Evolutionary conservation across 228 moss, liverwort and hornwort species (phyloP), one percentile per base, ranked within the genome.

Genomic region (Sphagnum fallax): DNA sequence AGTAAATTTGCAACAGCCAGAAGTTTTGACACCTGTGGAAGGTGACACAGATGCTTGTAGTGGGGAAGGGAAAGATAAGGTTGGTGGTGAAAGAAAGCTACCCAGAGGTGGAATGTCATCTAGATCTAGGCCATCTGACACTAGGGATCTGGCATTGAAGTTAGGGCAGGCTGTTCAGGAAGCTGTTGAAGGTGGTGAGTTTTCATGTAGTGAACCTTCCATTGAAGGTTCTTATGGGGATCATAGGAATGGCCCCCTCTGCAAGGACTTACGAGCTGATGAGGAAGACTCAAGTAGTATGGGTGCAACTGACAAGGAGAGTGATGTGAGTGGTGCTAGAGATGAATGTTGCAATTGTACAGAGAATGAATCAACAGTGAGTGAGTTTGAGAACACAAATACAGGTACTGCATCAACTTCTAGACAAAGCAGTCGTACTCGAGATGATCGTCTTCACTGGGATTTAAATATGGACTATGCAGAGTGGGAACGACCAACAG

Each of bases 401-500:
- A 69, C 82, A 50, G 76, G 82, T 50, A 69, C 78, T 67, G 75
- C 70, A 59, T 76, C 90, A n/a, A 52, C 70, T 18, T 75, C 32
- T 65, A 80, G 55, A 67, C 75, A 75, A 67, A 80, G 75, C 65
- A 89, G 81, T 71, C 78, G 79, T 63, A 87, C 87, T 66, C 91
- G 90, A 52, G 97, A 98, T 77, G 93, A 80, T 14, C 87, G 97
- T 64, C 78, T 93, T 52, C 98, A 98, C 72, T 98, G 98, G 98
- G 98, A 98, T 80, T 76, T 98, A 82, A 98, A 98, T 60, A 98
- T 94, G 98, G 98, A 98, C 72, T 92, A 93, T 93, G 98, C 91
- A 77, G 92, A 98, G 71, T 98, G 98, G 98, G 92, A 89, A 71
- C 86, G 94, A 70, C 92, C 94, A 47, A 73, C 89, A 75, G 90